Evolutionary conservation across 1,139 yeast genomes (phyloP).

Genomic region (Debaryomycetaceae sp.): DNA sequence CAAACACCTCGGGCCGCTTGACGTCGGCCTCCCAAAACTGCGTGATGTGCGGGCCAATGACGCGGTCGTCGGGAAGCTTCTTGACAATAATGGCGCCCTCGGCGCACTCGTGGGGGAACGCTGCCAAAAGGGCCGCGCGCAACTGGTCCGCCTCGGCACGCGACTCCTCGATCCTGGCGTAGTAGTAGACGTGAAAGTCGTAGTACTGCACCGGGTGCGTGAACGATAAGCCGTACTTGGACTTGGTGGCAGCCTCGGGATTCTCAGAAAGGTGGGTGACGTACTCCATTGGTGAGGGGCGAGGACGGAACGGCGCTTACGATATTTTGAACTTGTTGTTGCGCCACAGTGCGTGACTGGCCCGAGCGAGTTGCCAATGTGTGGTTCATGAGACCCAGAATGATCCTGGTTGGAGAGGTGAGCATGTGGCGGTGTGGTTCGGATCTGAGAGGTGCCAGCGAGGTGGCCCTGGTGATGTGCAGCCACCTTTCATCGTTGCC

Average conservation of each 20-base stretch:
- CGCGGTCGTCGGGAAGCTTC: slow-evolving; percentile 20
- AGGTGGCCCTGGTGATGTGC: too few species aligned
- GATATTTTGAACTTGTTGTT: too few species aligned
- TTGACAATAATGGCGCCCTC: slow-evolving; percentile 30
- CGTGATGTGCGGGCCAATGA: slow-evolving; percentile 29
- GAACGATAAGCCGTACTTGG: slow-evolving; percentile 19
- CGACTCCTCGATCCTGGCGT: slow-evolving; percentile 18
- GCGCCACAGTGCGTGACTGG: too few species aligned
- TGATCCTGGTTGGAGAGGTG: too few species aligned
- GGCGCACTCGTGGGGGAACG: slow-evolving; percentile 21
- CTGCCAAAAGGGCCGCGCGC: slow-evolving; percentile 19
- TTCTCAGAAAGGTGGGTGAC: slow-evolving; percentile 20
- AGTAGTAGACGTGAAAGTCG: slow-evolving; percentile 33
- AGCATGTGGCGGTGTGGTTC: too few species aligned
- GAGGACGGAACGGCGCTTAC: too few species aligned
- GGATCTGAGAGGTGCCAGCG: too few species aligned
- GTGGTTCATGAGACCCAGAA: too few species aligned
- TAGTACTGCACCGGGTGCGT: slow-evolving; percentile 27
- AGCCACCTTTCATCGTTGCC: too few species aligned
- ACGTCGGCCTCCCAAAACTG: slow-evolving; percentile 35
- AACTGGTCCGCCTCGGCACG: slow-evolving; percentile 20
- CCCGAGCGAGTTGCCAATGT: too few species aligned
- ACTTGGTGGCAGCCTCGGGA: slow-evolving; percentile 19
- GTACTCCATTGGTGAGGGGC: slow-evolving; percentile 22
- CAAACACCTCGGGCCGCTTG: slow-evolving; percentile 26